Base-by-base conservation (phyloP, 2,329 filamentous ascomycete genomes). In the Colletotrichum magnum region DNA sequence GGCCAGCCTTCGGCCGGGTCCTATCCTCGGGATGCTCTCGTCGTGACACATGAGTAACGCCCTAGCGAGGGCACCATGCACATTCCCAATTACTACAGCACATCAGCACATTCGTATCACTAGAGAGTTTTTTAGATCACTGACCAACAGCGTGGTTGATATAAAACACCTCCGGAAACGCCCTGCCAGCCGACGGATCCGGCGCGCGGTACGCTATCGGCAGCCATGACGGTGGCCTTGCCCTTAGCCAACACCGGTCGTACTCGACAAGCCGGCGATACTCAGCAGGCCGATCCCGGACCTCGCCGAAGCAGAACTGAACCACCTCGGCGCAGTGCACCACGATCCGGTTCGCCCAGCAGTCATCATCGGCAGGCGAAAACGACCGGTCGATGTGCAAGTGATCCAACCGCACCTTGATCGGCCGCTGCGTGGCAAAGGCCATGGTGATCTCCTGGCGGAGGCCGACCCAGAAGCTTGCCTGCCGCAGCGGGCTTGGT, bases 321-420 rank as follows among this genome's bases (percentile, higher is more conserved):
- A 92, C 78, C 1, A 91, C 87, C 70, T 90, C 88, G n/a, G 88
- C 88, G 62, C 88, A 89, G 72, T 89, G 86, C 3, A 89, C 84
- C 0, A 92, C 84, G 16, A 89, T 87, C 16, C 88, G 83, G 75
- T 91, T 90, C 2, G 88, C 86, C 88, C 88, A 90, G 68, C 84
- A 85, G 70, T 90, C 88, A 51, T 84, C 83, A 24, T 69, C 66
- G 0, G 83, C 80, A 0, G 81, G 77, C 2, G 81, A 78, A 10
- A 87, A 80, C 0, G 82, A 83, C n/a, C 83, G 82, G 72, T 89
- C 85, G 43, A 88, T 82, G 47, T 88, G 83, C 24, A 79, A 81
- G 53, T 85, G 81, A 15, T 84, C 80, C 1, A 90, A 79, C 15
- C 81, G 84, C 5, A 88, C 82, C 24, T 83, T 81, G 32, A 86